A percentile compares a stretch with the other conserved stretches of the same genome.
Evolutionary conservation across 441 rosid species (phyloP).

Genomic region (Populus hybrid): DNA sequence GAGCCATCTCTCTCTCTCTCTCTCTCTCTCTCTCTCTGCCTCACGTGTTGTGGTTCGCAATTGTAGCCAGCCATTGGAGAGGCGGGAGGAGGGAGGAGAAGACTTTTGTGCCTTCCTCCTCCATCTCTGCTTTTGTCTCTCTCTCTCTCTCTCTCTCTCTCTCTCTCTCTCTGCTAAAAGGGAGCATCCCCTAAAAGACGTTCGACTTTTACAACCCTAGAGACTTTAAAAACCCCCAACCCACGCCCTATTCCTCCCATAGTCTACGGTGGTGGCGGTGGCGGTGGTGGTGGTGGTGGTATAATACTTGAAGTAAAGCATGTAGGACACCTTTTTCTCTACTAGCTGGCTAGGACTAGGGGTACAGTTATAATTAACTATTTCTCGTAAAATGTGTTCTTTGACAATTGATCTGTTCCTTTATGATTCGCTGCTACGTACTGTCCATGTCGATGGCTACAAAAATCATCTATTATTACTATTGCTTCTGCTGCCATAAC

Average conservation of each 20-base stretch:
- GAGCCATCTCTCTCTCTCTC: conserved; percentile 15
- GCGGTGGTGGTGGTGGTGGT: too few relatives aligned
- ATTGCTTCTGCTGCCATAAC: background rate
- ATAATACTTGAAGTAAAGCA: too few relatives aligned
- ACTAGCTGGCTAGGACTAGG: background rate
- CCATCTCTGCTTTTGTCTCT: background rate
- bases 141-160: background rate
- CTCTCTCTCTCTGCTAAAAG: background rate
- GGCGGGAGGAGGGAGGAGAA: background rate
- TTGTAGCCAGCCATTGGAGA: background rate
- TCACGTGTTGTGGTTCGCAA: conserved; percentile 31
- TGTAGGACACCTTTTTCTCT: too few relatives aligned
- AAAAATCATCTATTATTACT: background rate
- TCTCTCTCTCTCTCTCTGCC: background rate
- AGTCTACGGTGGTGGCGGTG: too few relatives aligned
- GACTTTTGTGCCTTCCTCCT: background rate
- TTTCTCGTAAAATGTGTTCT: background rate
- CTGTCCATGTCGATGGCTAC: background rate
- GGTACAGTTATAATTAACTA: background rate
- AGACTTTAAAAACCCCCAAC: background rate
- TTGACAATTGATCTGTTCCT: background rate
- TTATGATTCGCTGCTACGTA: background rate
- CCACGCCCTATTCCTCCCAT: background rate
- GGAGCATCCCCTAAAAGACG: conserved; percentile 24
- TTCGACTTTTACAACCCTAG: conserved; percentile 24